Evolutionary conservation across 2,329 filamentous ascomycete genomes (phyloP), one percentile per base, ranked within the genome.

Genomic region (Apiospora saccharicola): DNA sequence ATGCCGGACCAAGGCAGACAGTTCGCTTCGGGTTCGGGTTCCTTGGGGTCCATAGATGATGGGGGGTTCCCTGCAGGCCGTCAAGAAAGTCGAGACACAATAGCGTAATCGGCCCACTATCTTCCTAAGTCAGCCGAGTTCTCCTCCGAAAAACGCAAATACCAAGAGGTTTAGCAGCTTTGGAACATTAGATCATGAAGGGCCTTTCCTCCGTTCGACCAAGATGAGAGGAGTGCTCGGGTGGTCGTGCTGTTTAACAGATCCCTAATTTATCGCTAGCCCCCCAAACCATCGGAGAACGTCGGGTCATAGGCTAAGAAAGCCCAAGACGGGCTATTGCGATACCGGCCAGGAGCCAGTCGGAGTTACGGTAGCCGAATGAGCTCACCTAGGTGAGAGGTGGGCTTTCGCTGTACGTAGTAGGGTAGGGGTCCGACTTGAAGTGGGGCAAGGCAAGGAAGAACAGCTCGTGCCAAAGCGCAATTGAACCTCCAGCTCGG

Each of bases 231-330:
- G n/a, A n/a, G 12, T 41, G 57, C 4, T 64, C 8, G 19, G 1
- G 1, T 24, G 57, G 19, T 64, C 22, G 34, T 41, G 53, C 19
- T 12, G 30, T 64, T 64, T 64, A 61, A 37, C 53, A 61, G 53
- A 61, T 61, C 53, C 30, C 19, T 12, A 61, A 61, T 16, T 16
- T 19, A 34, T 61, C 53, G 30, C 7, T 61, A 64, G 57, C 57
- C n/a, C 19, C 30, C 57, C 57, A 64, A 14, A n/a, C 57, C 57
- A n/a, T 64, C 34, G 57, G 57, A 64, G 57, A 64, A 64, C 57
- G 57, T 41, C 57, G 57, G 57, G 57, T 41, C 34, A 7, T 41
- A 22, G 13, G 10, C 57, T 64, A 41, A n/a, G 8, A 41, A 64
- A 14, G 34, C 57, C 30, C 13, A 12, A 41, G 57, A 13, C 19